These are phyloP conservation scores for Aleurites moluccanus DNA, from an alignment of 441 rosid species.

Conservation along the genomic window DNA sequence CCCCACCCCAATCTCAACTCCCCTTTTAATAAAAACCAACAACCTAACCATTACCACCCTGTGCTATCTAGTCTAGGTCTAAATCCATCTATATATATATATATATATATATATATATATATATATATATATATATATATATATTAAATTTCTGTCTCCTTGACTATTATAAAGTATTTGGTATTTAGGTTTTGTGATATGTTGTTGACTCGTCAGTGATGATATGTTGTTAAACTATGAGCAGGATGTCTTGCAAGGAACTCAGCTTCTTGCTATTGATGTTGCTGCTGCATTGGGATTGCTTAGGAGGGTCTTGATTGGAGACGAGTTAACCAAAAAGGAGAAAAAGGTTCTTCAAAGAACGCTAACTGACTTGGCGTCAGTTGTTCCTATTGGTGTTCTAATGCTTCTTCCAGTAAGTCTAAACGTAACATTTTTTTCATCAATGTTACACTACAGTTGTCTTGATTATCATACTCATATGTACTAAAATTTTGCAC, in stretches of 20 bases:
- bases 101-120: too few species aligned
- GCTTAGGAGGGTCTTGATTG: conserved; percentile 70
- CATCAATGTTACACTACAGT: neutral
- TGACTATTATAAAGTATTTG: too few species aligned
- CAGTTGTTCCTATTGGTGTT: conserved; percentile 91
- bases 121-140: too few species aligned
- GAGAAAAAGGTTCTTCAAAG: conserved; percentile 82
- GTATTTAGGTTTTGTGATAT: too few species aligned
- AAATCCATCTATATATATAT: too few species aligned
- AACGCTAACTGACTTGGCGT: conserved; percentile 90
- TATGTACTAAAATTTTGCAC: neutral
- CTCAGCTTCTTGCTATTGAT: conserved; percentile 94
- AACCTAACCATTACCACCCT: too few species aligned
- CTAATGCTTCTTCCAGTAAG: conserved; percentile 99
- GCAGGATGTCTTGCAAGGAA: conserved; percentile 98
- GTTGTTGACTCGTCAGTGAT: neutral
- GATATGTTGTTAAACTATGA: conserved; percentile 21
- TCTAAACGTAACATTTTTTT: conserved; percentile 18
- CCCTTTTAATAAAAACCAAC: too few species aligned
- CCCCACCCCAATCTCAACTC: too few species aligned
- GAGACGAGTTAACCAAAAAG: conserved; percentile 88
- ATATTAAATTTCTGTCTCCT: too few species aligned
- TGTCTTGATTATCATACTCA: conserved; percentile 1
- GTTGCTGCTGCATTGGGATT: conserved; percentile 80
- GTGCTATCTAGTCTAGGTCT: too few species aligned